These are phyloP conservation scores for Trematosphaeria pertusa DNA, from an alignment of 2,329 filamentous ascomycete species.

Conservation along the genomic window DNA sequence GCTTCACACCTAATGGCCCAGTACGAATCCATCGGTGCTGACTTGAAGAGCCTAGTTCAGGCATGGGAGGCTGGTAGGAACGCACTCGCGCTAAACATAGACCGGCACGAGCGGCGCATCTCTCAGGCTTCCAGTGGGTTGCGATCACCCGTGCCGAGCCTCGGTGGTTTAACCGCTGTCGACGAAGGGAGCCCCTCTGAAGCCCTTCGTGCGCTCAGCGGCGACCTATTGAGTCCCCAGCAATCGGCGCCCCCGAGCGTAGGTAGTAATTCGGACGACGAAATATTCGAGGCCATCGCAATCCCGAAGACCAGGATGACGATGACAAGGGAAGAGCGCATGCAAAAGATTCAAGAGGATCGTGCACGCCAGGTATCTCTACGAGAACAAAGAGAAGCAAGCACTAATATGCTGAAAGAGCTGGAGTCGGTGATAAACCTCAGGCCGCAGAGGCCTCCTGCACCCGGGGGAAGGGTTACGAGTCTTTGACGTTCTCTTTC, in stretches of 20 bases:
- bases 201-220: conserved; percentile 80
- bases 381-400: conserved; percentile 79
- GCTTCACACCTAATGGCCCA: conserved; percentile 82
- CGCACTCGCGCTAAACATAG: conserved; percentile 81
- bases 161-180: conserved; percentile 68
- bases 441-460: conserved; percentile 33
- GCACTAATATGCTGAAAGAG: conserved; percentile 88
- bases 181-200: conserved; percentile 65
- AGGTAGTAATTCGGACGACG: conserved; percentile 67
- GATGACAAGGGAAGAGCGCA: conserved; percentile 84
- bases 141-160: conserved; percentile 58
- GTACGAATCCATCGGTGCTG: conserved; percentile 92
- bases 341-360: conserved; percentile 87
- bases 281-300: conserved; percentile 92
- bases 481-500: conserved; percentile 36
- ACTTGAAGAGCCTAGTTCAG: conserved; percentile 68
- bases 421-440: conserved; percentile 81
- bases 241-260: conserved; percentile 50
- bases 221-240: conserved; percentile 63
- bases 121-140: conserved; percentile 60
- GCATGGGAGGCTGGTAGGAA: conserved; percentile 71
- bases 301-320: conserved; percentile 70
- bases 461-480: conserved; percentile 37
- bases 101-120: conserved; percentile 72
- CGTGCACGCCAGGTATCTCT: conserved; percentile 74